These are phyloP conservation scores for Erythrobasidium hasegawianum DNA, from an alignment of 1,284 basidiomycete species.

Conservation along the genomic window DNA sequence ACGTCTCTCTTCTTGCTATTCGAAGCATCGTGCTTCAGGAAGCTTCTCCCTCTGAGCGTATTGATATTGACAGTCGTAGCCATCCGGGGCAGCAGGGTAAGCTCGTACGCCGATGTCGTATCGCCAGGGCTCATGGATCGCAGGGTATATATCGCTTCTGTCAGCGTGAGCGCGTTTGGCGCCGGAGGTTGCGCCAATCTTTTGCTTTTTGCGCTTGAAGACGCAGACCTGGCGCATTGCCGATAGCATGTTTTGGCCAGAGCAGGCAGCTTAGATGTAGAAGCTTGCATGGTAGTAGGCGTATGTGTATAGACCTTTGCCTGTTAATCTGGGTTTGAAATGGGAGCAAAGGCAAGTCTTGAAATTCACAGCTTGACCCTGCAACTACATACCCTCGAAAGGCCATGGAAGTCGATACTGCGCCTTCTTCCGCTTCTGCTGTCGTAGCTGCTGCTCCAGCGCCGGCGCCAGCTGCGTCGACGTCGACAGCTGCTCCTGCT, in stretches of 20 bases:
- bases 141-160: conserved; percentile 18
- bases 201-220: conserved; percentile 6
- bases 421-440: neutral
- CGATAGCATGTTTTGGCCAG: neutral
- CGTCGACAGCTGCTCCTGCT: neutral
- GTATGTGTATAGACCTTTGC: neutral
- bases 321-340: neutral
- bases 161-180: conserved; percentile 22
- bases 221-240: conserved; percentile 1
- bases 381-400: neutral
- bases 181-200: conserved; percentile 5
- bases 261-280: too few relatives aligned
- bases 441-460: conserved; percentile 19
- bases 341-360: neutral
- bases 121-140: conserved; percentile 38
- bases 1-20: conserved; percentile 59
- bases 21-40: conserved; percentile 70
- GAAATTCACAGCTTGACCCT: neutral
- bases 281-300: neutral
- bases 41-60: conserved; percentile 71
- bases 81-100: conserved; percentile 69
- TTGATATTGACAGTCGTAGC: conserved; percentile 64
- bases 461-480: conserved; percentile 11
- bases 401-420: too few relatives aligned
- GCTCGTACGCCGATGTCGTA: conserved; percentile 62